phyloP scores from a whole-genome alignment of 164 flowering plant species.

The Vitis rotundifolia region DNA sequence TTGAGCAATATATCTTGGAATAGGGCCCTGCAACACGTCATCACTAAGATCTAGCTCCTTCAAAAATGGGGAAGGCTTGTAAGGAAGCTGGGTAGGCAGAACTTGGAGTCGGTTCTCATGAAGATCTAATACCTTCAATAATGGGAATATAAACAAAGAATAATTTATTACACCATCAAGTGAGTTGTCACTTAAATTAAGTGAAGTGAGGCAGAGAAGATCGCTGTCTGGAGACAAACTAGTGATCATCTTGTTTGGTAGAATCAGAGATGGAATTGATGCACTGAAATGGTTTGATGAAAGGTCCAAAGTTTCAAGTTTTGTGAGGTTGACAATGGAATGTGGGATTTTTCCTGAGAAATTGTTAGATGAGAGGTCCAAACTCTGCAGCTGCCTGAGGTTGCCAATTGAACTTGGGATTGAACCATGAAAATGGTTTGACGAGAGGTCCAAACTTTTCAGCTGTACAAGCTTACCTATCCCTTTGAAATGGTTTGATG shows the following conservation, averaged over 20 bases:
- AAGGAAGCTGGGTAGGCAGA: too few species aligned
- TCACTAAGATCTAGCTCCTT: too few species aligned
- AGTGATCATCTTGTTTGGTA: not conserved
- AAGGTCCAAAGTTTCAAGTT: not conserved
- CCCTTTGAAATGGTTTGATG: not conserved
- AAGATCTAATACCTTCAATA: not conserved
- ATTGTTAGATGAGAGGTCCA: not conserved
- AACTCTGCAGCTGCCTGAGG: not conserved
- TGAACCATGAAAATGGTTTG: not conserved
- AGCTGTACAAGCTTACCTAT: too few species aligned
- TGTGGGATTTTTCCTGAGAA: slow-evolving; percentile 12
- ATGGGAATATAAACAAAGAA: too few species aligned
- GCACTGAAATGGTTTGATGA: not conserved
- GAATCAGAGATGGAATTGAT: not conserved
- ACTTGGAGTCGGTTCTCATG: too few species aligned
- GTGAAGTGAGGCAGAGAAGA: too few species aligned
- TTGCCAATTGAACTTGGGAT: not conserved
- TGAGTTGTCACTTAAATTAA: too few species aligned
- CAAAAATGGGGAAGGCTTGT: too few species aligned
- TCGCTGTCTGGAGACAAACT: too few species aligned
- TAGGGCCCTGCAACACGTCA: not conserved
- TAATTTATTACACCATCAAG: too few species aligned
- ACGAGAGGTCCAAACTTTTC: too few species aligned
- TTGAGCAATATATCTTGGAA: not conserved
- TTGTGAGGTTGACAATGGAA: not conserved